phyloP scores from a whole-genome alignment of 108 stramenopile species.

The Cylindrotheca closterium region DNA sequence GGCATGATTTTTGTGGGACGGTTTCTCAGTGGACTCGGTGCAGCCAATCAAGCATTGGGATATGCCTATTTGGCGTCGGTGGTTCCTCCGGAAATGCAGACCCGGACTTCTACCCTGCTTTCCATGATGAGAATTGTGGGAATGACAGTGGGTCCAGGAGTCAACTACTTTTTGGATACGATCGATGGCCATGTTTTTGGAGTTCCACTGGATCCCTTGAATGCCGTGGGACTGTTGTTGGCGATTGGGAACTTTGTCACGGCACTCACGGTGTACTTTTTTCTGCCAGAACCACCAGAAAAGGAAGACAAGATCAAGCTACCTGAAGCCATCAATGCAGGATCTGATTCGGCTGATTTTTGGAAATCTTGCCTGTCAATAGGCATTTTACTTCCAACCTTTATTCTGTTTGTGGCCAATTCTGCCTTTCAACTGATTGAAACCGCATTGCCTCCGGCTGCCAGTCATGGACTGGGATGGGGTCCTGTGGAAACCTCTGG shows the following conservation, averaged over 20 bases:
- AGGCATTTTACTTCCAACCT: conserved; percentile 56
- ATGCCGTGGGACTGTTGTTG: conserved; percentile 66
- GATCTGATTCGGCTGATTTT: conserved; percentile 1
- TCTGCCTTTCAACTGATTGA: conserved; percentile 71
- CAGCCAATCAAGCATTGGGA: conserved; percentile 61
- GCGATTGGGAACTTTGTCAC: conserved; percentile 43
- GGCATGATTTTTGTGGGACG: conserved; percentile 51
- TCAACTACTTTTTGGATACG: conserved; percentile 48
- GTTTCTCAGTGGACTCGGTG: conserved; percentile 60
- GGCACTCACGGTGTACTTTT: conserved; percentile 34
- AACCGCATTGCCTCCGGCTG: conserved; percentile 70
- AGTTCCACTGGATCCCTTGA: conserved; percentile 55
- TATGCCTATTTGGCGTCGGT: conserved; percentile 66
- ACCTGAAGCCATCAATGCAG: background rate
- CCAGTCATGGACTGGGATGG: conserved; percentile 60
- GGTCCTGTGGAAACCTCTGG: conserved; percentile 53
- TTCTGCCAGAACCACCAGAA: conserved; percentile 56
- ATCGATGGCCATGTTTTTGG: conserved; percentile 31
- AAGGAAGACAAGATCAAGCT: conserved; percentile 10
- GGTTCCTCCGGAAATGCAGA: conserved; percentile 52
- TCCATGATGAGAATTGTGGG: conserved; percentile 62
- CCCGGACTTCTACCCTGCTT: conserved; percentile 42
- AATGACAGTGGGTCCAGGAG: conserved; percentile 62
- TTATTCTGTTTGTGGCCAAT: conserved; percentile 65
- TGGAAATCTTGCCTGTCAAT: conserved; percentile 19